A percentile compares a stretch with the other conserved stretches of the same genome.
Conservation (phyloP, 345 rosid species). For the Eucalyptus regnans region DNA sequence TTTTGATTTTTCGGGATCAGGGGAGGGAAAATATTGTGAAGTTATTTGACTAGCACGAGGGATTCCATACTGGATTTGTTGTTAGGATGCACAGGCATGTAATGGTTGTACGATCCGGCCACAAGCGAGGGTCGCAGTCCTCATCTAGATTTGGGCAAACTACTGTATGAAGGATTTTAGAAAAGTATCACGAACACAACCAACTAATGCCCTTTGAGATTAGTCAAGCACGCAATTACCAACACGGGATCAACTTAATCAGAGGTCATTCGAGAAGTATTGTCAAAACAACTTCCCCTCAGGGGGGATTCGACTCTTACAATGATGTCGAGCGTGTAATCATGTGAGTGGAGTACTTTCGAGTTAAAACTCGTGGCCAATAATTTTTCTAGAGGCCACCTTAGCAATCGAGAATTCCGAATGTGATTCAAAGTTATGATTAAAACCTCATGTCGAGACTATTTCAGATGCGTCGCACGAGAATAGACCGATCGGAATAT, state of each 20-base stretch:
- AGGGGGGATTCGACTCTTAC: not conserved
- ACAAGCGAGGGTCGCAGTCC: accelerated
- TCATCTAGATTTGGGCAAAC: not conserved
- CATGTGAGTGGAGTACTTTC: not conserved
- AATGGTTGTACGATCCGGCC: not conserved
- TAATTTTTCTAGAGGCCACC: not conserved
- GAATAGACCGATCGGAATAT: not conserved
- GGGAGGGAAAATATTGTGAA: not conserved
- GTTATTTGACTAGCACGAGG: not conserved
- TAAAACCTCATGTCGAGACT: too few relatives aligned
- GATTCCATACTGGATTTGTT: not conserved
- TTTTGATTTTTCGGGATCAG: not conserved
- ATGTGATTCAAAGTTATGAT: not conserved
- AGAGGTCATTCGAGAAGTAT: not conserved
- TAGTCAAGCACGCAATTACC: not conserved
- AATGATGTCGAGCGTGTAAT: not conserved
- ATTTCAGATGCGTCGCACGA: not conserved
- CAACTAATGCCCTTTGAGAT: not conserved
- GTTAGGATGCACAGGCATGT: not conserved
- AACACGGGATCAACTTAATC: not conserved
- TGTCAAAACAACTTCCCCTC: not conserved
- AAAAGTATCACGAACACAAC: not conserved
- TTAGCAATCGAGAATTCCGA: not conserved
- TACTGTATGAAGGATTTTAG: not conserved
- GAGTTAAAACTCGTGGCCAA: not conserved